Evolutionary conservation across 2,329 filamentous ascomycete genomes (phyloP), one percentile per base, ranked within the genome.

Genomic region (Macrophomina tecta): DNA sequence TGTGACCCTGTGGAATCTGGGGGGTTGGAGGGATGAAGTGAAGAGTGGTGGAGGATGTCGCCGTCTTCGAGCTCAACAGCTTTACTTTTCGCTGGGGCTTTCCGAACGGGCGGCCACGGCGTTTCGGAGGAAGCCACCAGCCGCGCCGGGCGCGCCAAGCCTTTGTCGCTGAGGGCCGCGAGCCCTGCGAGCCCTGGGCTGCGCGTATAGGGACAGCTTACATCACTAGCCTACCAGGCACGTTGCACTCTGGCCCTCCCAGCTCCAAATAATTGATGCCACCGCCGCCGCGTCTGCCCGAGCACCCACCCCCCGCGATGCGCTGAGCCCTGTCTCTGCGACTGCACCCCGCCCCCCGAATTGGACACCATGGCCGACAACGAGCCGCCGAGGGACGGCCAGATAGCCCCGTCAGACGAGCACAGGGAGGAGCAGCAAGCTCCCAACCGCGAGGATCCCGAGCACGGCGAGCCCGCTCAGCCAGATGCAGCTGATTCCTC

Each of bases 331-430:
- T 58, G 52, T 30, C 4, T 12, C 52, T 36, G 53, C 45, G 9
- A 16, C 16, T 32, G 28, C 45, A 18, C 32, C 67, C 68, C 65
- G 68, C 68, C 65, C 69, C 51, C 53, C 68, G 55, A 69, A 58
- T 65, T 60, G 53, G 46, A 65, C 72, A 73, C 72, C 69, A 79
- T 79, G 77, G 75, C 77, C 73, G 75, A 76, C 73, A 69, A 70
- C 69, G 71, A 51, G 32, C 53, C 53, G 45, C 52, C 49, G 34
- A 53, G n/a, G n/a, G 51, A 51, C 51, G 63, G 36, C 34, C 63
- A 42, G 28, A 51, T 56, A 38, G 36, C 51, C 51, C 42, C 46
- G 63, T 49, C 38, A 56, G 63, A 65, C 63, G 63, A 65, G 51
- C 63, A 56, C 28, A 53, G 48, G 36, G 56, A 62, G 58, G 58